Conservation (phyloP, 2,329 filamentous ascomycete species). For the Penicillium sp. region DNA sequence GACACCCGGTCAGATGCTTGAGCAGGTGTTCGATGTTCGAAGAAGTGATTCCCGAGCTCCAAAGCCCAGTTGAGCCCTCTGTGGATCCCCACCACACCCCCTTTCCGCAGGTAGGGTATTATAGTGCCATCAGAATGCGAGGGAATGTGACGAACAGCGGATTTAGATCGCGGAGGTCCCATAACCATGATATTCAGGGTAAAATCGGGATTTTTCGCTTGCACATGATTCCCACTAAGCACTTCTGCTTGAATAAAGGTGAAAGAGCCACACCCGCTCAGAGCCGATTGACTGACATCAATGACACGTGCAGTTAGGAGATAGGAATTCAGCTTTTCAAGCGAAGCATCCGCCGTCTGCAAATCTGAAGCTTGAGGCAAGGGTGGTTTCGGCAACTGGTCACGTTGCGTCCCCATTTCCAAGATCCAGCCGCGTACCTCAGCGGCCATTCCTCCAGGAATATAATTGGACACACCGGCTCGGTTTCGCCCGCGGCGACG, state of each 20-base stretch:
- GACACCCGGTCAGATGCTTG: neutral
- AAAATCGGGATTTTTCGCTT: neutral
- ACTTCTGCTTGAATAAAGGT: constrained; percentile 17
- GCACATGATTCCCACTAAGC: neutral
- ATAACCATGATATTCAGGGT: constrained; percentile 23
- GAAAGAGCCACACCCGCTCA: constrained; percentile 23
- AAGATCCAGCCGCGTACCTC: constrained; percentile 37
- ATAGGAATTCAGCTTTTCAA: constrained; percentile 11
- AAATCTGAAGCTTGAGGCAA: neutral
- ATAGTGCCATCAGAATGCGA: neutral
- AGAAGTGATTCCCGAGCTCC: constrained; percentile 12
- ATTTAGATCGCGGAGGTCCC: constrained; percentile 19
- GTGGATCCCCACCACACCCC: constrained; percentile 26
- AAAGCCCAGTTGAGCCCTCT: constrained; percentile 32
- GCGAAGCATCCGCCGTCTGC: neutral
- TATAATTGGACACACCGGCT: constrained; percentile 20
- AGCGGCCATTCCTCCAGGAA: constrained; percentile 35
- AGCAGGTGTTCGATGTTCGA: neutral
- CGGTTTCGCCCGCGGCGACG: constrained; percentile 25
- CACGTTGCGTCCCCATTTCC: constrained; percentile 30
- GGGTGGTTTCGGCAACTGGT: constrained; percentile 8
- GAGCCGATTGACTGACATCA: constrained; percentile 10
- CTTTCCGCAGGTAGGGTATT: constrained; percentile 9
- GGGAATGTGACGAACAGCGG: neutral
- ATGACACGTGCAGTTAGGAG: constrained; percentile 15